Base-by-base conservation (phyloP, 306 rosid genomes). In the Trichosanthes truncata region DNA sequence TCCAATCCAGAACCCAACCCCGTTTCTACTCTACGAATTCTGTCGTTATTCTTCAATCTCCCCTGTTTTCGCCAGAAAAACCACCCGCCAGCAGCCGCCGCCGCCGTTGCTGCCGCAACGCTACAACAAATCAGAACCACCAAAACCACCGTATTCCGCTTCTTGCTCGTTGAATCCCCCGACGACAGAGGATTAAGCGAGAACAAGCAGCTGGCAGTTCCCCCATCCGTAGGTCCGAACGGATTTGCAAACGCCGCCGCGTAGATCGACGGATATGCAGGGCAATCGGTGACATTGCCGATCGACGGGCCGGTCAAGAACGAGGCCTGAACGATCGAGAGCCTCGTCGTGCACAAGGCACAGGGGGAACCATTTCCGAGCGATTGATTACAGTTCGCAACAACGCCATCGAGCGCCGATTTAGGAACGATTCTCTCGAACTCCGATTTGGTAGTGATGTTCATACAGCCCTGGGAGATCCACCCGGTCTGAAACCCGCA, bases 391-490 rank as follows among this genome's bases (percentile, higher is more conserved):
- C 97, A 95, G 65, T 53, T 82, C 0, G 1, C 0, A 7, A 51
- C 73, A 23, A 88, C 85, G 57, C 43, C 36, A 55, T 71, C 78
- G 0, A 87, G 4, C 0, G 63, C 41, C 1, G 76, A 0, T 0
- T 17, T 0, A 14, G 88, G 73, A 53, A 86, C 78, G 8, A 6
- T 29, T 7, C 31, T 2, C 12, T 85, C 87, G 83, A 93, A 95
- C 0, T 88, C 48, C 0, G 71, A 33, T 29, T 41, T 66, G 62
- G 96, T 91, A 61, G 89, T 87, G 84, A 95, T 83, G 86, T 87
- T 90, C 93, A 86, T 84, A 83, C 97, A 95, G 1, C 97, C 98
- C 21, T 90, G 80, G 79, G 80, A 75, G 80, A 88, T 88, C 92
- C 92, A 88, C 20, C 75, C 51, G 66, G 92, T 86, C 6, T 80